Evolutionary conservation across 345 rosid species (phyloP).

Genomic region (Lenwebbia sp.): DNA sequence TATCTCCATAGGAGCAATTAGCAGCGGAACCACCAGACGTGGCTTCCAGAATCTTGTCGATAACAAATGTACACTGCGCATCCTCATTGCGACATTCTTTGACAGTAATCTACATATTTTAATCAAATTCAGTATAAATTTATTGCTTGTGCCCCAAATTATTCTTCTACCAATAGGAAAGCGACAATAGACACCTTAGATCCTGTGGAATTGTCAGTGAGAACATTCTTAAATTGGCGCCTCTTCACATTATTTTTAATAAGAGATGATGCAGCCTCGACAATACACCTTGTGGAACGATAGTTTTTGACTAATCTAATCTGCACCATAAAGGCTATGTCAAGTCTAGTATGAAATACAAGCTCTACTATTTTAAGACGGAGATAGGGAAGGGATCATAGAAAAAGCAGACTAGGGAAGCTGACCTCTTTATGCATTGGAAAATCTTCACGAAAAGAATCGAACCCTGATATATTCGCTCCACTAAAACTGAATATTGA

Average conservation of each 20-base stretch:
- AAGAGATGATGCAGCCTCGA: conserved; percentile 87
- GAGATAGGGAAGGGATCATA: neutral
- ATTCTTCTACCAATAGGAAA: neutral
- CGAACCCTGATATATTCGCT: conserved; percentile 83
- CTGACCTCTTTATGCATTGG: conserved; percentile 67
- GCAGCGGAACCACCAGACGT: conserved; percentile 25
- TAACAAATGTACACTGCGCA: conserved; percentile 81
- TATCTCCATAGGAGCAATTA: conserved; percentile 47
- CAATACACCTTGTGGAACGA: conserved; percentile 74
- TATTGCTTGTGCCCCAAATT: neutral
- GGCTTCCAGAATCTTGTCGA: conserved; percentile 78
- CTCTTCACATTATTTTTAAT: conserved; percentile 64
- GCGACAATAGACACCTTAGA: conserved; percentile 48
- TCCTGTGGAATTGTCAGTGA: conserved; percentile 74
- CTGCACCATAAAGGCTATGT: conserved; percentile 33
- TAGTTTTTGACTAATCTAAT: conserved; percentile 74
- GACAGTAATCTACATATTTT: conserved; percentile 42
- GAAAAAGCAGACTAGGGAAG: neutral
- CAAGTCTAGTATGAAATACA: neutral
- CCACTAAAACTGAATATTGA: conserved; percentile 94
- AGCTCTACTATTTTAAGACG: neutral
- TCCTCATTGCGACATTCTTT: conserved; percentile 85
- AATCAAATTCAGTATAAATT: neutral
- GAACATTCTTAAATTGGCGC: conserved; percentile 52
- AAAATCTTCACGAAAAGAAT: conserved; percentile 81